These are phyloP conservation scores for Epichloe uncinata DNA, from an alignment of 2,329 filamentous ascomycete species.

Conservation along the genomic window DNA sequence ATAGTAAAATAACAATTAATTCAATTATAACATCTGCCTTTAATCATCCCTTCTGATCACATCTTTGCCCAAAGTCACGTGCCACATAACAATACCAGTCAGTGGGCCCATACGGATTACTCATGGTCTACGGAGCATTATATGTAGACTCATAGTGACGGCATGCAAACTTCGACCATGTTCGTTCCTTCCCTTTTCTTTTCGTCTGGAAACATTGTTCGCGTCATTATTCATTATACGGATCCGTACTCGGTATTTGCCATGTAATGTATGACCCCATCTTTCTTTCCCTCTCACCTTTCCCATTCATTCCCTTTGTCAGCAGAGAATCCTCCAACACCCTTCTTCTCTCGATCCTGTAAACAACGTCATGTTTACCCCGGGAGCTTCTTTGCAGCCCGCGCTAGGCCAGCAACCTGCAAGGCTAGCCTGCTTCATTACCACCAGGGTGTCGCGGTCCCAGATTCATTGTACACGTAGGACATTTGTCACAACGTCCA, in stretches of 20 bases:
- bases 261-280: background rate
- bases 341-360: background rate
- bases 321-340: too few relatives aligned
- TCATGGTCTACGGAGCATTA: too few relatives aligned
- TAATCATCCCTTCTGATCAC: too few relatives aligned
- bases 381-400: background rate
- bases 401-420: background rate
- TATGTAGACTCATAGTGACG: background rate
- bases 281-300: background rate
- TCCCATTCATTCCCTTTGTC: background rate
- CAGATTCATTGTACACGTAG: background rate
- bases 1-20: too few relatives aligned
- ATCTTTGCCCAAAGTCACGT: too few relatives aligned
- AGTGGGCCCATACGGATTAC: too few relatives aligned
- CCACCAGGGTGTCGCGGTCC: background rate
- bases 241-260: too few relatives aligned
- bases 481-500: slow-evolving; percentile 5
- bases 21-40: too few relatives aligned
- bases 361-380: background rate
- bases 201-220: background rate
- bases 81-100: too few relatives aligned
- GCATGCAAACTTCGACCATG: background rate
- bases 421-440: background rate
- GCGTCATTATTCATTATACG: too few relatives aligned
- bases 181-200: background rate